These are phyloP conservation scores for Lathyrus aphaca DNA, from an alignment of 306 rosid genomes.

Conservation along the genomic window DNA sequence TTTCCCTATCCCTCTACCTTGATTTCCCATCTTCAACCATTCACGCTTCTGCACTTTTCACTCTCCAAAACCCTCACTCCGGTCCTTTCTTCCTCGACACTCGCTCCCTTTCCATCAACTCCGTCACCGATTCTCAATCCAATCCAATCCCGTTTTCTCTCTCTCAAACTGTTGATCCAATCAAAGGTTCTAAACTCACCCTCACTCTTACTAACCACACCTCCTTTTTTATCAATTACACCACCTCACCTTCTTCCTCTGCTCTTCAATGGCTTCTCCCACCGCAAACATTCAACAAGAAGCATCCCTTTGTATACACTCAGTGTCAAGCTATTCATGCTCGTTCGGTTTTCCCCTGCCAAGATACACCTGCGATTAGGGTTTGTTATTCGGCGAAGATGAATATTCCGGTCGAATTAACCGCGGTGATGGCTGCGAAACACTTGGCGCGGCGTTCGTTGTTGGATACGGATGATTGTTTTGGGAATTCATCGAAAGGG, in stretches of 20 bases:
- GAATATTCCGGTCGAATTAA: slow-evolving; percentile 62
- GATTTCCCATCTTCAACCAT: slow-evolving; percentile 68
- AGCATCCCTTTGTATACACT: slow-evolving; percentile 77
- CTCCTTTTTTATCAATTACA: slow-evolving; percentile 54
- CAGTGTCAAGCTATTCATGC: slow-evolving; percentile 97
- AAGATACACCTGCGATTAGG: slow-evolving; percentile 91
- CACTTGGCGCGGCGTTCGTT: slow-evolving; percentile 59
- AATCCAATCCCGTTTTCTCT: slow-evolving; percentile 57
- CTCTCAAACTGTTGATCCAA: slow-evolving; percentile 47
- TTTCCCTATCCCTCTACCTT: slow-evolving; percentile 64
- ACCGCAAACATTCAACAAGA: slow-evolving; percentile 73
- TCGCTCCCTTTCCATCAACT: slow-evolving; percentile 64
- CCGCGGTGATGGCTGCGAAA: slow-evolving; percentile 82
- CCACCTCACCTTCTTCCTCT: slow-evolving; percentile 74
- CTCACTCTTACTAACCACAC: slow-evolving; percentile 59
- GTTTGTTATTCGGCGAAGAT: slow-evolving; percentile 56
- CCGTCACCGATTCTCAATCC: slow-evolving; percentile 53
- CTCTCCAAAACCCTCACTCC: slow-evolving; percentile 53
- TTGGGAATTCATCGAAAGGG: slow-evolving; percentile 50
- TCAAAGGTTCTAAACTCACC: slow-evolving; percentile 65
- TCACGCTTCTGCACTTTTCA: slow-evolving; percentile 66
- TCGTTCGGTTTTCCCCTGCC: slow-evolving; percentile 82
- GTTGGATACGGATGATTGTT: slow-evolving; percentile 48
- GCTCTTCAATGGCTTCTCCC: slow-evolving; percentile 93
- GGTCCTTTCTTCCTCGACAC: slow-evolving; percentile 80